Conservation (phyloP, 306 rosid genomes). For the Amphicarpaea edgeworthii region DNA sequence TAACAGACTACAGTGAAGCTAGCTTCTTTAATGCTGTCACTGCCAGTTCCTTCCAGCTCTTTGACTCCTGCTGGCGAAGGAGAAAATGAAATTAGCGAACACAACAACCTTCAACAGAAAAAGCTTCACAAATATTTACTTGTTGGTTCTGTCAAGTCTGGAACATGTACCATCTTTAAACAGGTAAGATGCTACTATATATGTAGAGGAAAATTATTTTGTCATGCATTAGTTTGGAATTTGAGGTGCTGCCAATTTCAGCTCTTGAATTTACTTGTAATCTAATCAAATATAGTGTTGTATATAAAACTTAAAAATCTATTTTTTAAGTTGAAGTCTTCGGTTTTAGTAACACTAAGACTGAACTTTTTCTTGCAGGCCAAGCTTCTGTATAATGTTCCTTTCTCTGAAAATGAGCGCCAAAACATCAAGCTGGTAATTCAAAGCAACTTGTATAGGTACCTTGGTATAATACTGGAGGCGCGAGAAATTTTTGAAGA, state of each 20-base stretch:
- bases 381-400: slow-evolving; percentile 63
- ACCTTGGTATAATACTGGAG: slow-evolving; percentile 66
- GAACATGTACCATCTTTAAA: slow-evolving; percentile 81
- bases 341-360: slow-evolving; percentile 17
- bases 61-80: slow-evolving; percentile 33
- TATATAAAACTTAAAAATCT: background rate
- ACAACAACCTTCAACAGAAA: slow-evolving; percentile 38
- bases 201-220: slow-evolving; percentile 14
- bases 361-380: slow-evolving; percentile 58
- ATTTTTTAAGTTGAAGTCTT: background rate
- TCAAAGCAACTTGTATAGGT: slow-evolving; percentile 65
- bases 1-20: slow-evolving; percentile 62
- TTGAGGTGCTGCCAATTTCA: background rate
- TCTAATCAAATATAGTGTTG: background rate
- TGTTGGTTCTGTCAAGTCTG: slow-evolving; percentile 73
- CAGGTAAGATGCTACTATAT: slow-evolving; percentile 64
- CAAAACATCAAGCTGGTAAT: slow-evolving; percentile 68
- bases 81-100: slow-evolving; percentile 1
- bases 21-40: slow-evolving; percentile 56
- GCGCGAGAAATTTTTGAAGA: slow-evolving; percentile 77
- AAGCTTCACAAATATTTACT: slow-evolving; percentile 60
- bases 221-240: background rate
- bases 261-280: slow-evolving; percentile 10
- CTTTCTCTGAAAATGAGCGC: slow-evolving; percentile 68
- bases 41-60: slow-evolving; percentile 65